These are phyloP conservation scores for Simmondsia chinensis DNA, from an alignment of 148 eudicot genomes.

Conservation along the genomic window DNA sequence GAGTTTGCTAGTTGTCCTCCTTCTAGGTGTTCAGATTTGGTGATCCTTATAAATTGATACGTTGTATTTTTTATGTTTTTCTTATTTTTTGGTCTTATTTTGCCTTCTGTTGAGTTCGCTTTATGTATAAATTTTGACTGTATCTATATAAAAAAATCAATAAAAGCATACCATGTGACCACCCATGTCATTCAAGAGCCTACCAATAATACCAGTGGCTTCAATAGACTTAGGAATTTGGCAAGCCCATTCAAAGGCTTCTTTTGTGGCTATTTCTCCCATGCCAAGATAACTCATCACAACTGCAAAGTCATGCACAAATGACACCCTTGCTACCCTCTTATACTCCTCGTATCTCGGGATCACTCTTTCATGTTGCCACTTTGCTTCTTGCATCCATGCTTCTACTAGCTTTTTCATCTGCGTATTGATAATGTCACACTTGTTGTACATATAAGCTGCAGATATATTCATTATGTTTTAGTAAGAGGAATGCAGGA, in stretches of 20 bases:
- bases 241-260: slow-evolving; percentile 26
- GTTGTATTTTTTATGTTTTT: no score
- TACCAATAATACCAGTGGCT: slow-evolving; percentile 12
- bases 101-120: no score
- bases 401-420: slow-evolving; percentile 10
- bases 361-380: slow-evolving; percentile 21
- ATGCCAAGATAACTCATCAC: slow-evolving; percentile 19
- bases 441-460: no score
- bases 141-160: no score
- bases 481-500: no score
- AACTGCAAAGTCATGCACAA: slow-evolving; percentile 10
- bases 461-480: no score
- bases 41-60: no score
- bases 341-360: slow-evolving; percentile 36
- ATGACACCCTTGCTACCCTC: slow-evolving; percentile 11
- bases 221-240: slow-evolving; percentile 17
- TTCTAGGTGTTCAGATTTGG: no score
- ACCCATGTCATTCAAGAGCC: slow-evolving; percentile 32
- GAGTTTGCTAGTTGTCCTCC: no score
- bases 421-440: no score
- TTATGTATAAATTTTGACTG: no score
- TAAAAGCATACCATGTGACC: slow-evolving; percentile 22
- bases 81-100: no score
- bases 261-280: slow-evolving; percentile 24
- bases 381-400: slow-evolving; percentile 28